These are phyloP conservation scores for Chrysanthemum lavandulifolium DNA, from an alignment of 129 eudicot genomes.

Conservation along the genomic window DNA sequence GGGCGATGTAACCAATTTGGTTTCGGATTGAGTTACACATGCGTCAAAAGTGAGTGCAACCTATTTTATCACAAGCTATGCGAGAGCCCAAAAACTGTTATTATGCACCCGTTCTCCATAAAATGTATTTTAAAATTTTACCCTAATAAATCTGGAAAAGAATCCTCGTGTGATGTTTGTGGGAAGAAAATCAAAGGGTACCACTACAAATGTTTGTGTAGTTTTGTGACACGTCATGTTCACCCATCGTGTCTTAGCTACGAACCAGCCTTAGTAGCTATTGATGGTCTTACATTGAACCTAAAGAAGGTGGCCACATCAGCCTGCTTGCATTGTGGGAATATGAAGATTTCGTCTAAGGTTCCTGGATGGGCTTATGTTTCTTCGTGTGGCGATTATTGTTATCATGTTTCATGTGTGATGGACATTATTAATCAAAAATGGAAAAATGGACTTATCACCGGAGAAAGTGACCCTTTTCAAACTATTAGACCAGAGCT, in stretches of 20 bases:
- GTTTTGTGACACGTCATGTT: no score
- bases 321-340: neutral
- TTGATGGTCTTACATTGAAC: no score
- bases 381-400: conserved; percentile 3
- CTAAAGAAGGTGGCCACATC: no score
- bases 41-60: neutral
- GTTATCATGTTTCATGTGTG: neutral
- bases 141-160: neutral
- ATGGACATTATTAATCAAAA: neutral
- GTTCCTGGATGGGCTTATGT: conserved; percentile 22
- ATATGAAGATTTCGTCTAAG: neutral
- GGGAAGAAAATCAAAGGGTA: conserved; percentile 1
- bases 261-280: no score
- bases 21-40: neutral
- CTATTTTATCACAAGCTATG: neutral
- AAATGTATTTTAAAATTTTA: neutral
- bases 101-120: neutral
- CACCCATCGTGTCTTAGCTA: no score
- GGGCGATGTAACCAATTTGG: neutral
- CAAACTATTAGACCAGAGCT: neutral
- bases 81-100: neutral
- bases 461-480: conserved; percentile 13
- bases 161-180: neutral
- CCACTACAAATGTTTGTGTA: no score
- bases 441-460: neutral